Evolutionary conservation across 2,329 filamentous ascomycete genomes (phyloP), one percentile per base, ranked within the genome.

Genomic region (Claviceps sp.): DNA sequence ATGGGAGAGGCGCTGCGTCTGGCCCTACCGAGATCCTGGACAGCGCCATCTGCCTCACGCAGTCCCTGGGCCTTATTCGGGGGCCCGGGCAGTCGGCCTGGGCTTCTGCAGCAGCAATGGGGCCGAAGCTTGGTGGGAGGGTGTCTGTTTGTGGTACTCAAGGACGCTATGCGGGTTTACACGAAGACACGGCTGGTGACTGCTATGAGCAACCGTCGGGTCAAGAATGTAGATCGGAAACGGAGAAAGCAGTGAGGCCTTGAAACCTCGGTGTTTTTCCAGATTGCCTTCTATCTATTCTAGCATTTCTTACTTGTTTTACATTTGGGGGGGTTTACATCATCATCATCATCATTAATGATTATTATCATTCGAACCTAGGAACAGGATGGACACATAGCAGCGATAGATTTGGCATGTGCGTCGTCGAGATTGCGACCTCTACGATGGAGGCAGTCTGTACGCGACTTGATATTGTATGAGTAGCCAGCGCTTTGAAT

Each of bases 51-150:
- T 8, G 66, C 72, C 1, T 23, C 58, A 16, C 54, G 58, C 29
- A 60, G 53, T 50, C 52, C 57, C 13, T 65, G 60, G 57, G 52
- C 56, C 34, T 53, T 56, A 3, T 53, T 57, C 9, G 20, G 44
- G 1, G 58, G 56, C 2, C 46, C 54, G 16, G 56, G 56, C 11
- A 55, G 72, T 38, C 71, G 77, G 3, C 78, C 79, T 0, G 83
- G 86, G 0, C 72, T 97, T 26, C 66, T 98, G 36, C 86, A 93
- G 62, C 80, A 86, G 58, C 81, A 83, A 53, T 97, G 93, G 88
- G 93, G 89, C 1, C 77, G 93, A 52, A 96, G 87, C 61, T 73
- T 98, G 2, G 77, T 93, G 1, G 93, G 93, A 1, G 93, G 93
- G 0, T 93, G 88, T 63, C 69, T 95, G 20, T 95, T 91, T 60